Conservation (phyloP, 306 rosid species). For the Quercus berberidifolia region DNA sequence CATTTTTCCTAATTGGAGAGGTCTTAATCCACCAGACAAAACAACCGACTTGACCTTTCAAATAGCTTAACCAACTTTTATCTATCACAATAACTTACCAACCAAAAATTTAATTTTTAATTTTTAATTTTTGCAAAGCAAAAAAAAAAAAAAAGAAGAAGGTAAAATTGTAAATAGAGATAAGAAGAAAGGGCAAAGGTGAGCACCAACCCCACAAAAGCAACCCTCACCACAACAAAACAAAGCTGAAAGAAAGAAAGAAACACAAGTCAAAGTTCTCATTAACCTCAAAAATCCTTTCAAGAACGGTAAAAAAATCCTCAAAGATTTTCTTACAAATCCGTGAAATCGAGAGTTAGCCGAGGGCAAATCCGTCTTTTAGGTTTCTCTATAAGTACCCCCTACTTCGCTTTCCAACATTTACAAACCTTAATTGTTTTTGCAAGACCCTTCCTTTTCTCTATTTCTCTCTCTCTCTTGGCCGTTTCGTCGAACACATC, state of each 20-base stretch:
- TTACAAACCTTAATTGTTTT: conserved; percentile 14
- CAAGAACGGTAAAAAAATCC: conserved; percentile 9
- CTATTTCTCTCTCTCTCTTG: neutral
- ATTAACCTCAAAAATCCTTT: conserved; percentile 6
- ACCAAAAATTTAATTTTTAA: too few relatives aligned
- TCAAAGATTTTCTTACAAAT: neutral
- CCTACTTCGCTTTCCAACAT: conserved; percentile 43
- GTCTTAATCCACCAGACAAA: neutral
- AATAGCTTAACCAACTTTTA: neutral
- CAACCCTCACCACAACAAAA: neutral
- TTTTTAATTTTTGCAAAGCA: neutral
- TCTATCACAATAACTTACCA: too few relatives aligned
- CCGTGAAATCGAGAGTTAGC: neutral
- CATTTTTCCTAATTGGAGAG: neutral
- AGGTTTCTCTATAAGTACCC: conserved; percentile 35
- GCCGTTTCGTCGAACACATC: conserved; percentile 1
- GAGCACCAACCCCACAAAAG: neutral
- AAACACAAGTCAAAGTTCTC: neutral
- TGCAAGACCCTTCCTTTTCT: conserved; percentile 27
- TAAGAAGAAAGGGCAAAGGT: neutral
- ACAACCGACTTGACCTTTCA: neutral
- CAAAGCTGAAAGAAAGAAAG: neutral
- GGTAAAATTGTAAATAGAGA: neutral
- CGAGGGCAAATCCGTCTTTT: conserved; percentile 30
- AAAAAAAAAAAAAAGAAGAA: neutral